Evolutionary conservation across 768 basidiomycete genomes (phyloP).

Genomic region (Calocera cornea): DNA sequence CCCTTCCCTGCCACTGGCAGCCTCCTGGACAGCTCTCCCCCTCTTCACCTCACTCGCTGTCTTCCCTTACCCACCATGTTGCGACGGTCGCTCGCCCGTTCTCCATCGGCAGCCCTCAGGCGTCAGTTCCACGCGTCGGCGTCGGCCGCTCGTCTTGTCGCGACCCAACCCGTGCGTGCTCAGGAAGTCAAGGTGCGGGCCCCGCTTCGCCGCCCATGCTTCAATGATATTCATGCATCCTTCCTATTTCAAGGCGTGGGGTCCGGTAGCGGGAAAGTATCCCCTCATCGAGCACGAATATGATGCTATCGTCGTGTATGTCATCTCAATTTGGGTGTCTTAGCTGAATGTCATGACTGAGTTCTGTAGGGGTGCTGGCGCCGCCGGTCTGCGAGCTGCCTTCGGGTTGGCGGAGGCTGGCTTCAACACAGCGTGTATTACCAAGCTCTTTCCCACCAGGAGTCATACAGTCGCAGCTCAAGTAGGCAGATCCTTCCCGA

Average conservation of each 20-base stretch:
- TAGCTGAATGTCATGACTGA: neutral
- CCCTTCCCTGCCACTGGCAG: neutral
- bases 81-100: conserved; percentile 13
- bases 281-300: conserved; percentile 97
- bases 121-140: conserved; percentile 52
- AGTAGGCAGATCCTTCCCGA: conserved; percentile 31
- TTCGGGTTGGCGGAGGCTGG: conserved; percentile 98
- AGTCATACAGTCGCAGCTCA: conserved; percentile 98
- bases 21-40: neutral
- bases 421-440: conserved; percentile 97
- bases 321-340: conserved; percentile 12
- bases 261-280: conserved; percentile 66
- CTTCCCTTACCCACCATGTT: neutral
- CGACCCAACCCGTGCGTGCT: conserved; percentile 63
- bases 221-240: conserved; percentile 10
- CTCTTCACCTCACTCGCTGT: neutral
- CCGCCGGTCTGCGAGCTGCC: conserved; percentile 93
- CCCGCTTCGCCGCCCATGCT: conserved; percentile 3
- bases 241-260: conserved; percentile 13
- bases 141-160: conserved; percentile 45
- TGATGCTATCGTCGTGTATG: conserved; percentile 96
- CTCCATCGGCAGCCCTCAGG: conserved; percentile 41
- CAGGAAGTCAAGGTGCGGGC: conserved; percentile 62
- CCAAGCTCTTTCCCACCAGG: conserved; percentile 95
- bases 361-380: conserved; percentile 72